Evolutionary conservation across 345 rosid species (phyloP).

Genomic region (Hypericum perforatum): DNA sequence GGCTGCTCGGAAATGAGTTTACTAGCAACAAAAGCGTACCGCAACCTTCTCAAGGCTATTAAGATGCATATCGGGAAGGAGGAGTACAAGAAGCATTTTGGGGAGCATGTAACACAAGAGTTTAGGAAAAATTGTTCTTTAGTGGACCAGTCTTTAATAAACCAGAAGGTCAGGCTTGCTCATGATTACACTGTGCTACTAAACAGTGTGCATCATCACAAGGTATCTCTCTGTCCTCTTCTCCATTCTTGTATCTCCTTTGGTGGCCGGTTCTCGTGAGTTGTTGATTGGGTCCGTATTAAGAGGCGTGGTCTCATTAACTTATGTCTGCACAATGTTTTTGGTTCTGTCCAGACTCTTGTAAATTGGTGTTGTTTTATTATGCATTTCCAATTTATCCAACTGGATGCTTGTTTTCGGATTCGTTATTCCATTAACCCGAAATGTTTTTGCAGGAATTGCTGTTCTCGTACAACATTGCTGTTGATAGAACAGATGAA

Average conservation of each 20-base stretch:
- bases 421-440: too few relatives aligned
- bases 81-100: slow-evolving; percentile 58
- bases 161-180: slow-evolving; percentile 57
- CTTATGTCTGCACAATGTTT: too few relatives aligned
- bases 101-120: slow-evolving; percentile 45
- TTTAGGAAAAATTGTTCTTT: slow-evolving; percentile 38
- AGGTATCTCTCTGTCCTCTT: slow-evolving; percentile 35
- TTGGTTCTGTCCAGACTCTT: too few relatives aligned
- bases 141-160: slow-evolving; percentile 20
- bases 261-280: too few relatives aligned
- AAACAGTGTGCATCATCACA: slow-evolving; percentile 87
- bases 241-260: background rate
- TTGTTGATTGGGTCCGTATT: too few relatives aligned
- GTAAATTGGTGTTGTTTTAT: too few relatives aligned
- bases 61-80: slow-evolving; percentile 66
- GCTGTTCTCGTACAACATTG: too few relatives aligned
- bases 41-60: slow-evolving; percentile 59
- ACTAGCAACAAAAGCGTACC: slow-evolving; percentile 46
- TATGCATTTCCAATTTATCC: too few relatives aligned
- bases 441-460: slow-evolving; percentile 81
- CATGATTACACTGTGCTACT: slow-evolving; percentile 54
- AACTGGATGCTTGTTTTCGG: too few relatives aligned
- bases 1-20: slow-evolving; percentile 35
- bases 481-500: slow-evolving; percentile 79
- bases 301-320: too few relatives aligned